These are phyloP conservation scores for Raphanus raphanistrum DNA, from an alignment of 345 rosid genomes.

Conservation along the genomic window DNA sequence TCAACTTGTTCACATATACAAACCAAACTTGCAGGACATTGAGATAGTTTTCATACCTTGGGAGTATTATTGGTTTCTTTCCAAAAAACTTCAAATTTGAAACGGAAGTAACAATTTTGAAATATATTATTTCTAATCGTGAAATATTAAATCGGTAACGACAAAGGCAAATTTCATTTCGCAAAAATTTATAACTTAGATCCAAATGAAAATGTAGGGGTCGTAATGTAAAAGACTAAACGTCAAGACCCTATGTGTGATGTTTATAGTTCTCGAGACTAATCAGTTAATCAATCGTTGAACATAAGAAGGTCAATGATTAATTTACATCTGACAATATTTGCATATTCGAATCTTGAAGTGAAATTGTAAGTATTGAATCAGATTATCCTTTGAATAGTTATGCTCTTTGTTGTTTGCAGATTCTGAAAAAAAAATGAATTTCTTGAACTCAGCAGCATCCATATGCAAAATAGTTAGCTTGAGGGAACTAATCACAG, in stretches of 20 bases:
- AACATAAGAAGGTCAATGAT: neutral
- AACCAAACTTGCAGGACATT: neutral
- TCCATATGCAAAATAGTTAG: constrained; percentile 50
- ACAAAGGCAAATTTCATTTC: neutral
- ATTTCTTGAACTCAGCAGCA: constrained; percentile 37
- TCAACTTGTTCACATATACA: neutral
- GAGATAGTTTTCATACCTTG: neutral
- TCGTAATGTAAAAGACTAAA: constrained; percentile 2
- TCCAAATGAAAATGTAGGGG: constrained; percentile 21
- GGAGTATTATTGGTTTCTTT: neutral
- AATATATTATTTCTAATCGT: no score
- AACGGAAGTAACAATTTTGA: neutral
- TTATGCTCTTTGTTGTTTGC: neutral
- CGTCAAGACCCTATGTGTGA: neutral
- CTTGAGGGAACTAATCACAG: constrained; percentile 49
- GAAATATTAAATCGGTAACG: neutral
- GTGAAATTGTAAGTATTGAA: no score
- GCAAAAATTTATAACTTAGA: neutral
- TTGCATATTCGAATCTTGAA: no score
- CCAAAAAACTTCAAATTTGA: neutral
- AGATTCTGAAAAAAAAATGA: constrained; percentile 35
- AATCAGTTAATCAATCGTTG: neutral
- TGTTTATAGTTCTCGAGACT: neutral
- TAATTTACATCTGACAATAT: no score
- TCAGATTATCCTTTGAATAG: neutral